Percentiles rank a stretch among this genome's conserved stretches.
Evolutionary conservation across 768 basidiomycete genomes (phyloP).

Genomic region (Auriscalpium microsporum): DNA sequence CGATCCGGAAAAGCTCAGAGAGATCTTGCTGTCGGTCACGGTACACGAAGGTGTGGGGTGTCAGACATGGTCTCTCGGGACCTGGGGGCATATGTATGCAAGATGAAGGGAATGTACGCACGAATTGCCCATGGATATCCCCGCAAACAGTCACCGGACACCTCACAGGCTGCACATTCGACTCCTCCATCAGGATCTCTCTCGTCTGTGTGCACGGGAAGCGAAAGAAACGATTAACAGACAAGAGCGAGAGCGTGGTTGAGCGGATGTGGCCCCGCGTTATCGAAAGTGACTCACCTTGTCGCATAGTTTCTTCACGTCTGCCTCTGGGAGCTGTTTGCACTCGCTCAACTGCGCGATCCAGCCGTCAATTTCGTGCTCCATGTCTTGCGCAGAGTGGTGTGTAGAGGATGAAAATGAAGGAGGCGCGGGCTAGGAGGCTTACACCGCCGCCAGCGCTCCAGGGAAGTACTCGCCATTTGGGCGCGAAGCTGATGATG

Average conservation of each 20-base stretch:
- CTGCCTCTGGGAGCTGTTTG: constrained; percentile 90
- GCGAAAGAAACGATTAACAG: background rate
- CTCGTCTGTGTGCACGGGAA: constrained; percentile 57
- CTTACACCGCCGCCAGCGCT: no score
- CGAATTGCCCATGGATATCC: constrained; percentile 99
- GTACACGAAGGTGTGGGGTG: constrained; percentile 8
- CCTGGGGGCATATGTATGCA: background rate
- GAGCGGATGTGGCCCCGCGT: constrained; percentile 17
- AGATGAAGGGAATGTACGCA: constrained; percentile 39
- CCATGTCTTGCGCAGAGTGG: constrained; percentile 24
- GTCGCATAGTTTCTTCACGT: constrained; percentile 98
- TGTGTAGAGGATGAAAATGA: no score
- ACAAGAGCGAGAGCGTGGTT: constrained; percentile 1
- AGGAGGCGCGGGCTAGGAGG: no score
- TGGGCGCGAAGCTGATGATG: no score
- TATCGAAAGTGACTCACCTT: constrained; percentile 60
- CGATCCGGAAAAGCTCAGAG: constrained; percentile 96
- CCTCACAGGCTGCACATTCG: constrained; percentile 95
- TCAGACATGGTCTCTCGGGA: constrained; percentile 2
- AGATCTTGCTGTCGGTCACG: constrained; percentile 78
- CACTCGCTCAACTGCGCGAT: constrained; percentile 94
- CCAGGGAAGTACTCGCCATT: no score
- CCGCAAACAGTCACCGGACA: constrained; percentile 99
- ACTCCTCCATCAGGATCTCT: constrained; percentile 98
- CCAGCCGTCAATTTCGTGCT: constrained; percentile 88